Base-by-base conservation (phyloP, 2,329 filamentous ascomycete species). In the Alternaria novae-zelandiae region DNA sequence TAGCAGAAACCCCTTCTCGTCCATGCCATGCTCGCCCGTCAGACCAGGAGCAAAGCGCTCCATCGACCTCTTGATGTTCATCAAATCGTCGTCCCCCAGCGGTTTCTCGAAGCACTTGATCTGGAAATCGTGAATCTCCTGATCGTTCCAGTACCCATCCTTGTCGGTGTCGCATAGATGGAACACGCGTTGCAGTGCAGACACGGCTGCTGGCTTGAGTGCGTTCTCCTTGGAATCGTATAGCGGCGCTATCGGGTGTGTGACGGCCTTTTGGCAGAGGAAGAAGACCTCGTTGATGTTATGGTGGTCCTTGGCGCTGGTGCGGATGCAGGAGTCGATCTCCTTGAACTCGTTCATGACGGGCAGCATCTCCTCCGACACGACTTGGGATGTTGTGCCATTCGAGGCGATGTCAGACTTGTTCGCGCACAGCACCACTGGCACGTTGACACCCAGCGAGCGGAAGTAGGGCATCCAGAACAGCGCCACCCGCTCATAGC, bases 391-490 rank as follows among this genome's bases (percentile, higher is more conserved):
- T 9, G 93, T 93, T 63, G 86, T 91, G 45, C 88, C 90, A 71
- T 91, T 90, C 4, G 87, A 88, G 3, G 89, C 88, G 57, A 97
- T 84, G 74, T 99, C 96, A n/a, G 93, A 93, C 81, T 99, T 99
- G 84, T 98, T 98, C 76, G 96, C 94, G 76, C 96, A 98, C 60
- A 99, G 84, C 47, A 99, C 94, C 11, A 99, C 96, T 0, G 96
- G 96, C 17, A 99, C 94, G 78, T 99, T 99, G 77, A 99, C 96
- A n/a, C 96, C 96, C 43, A 99, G 87, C 5, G 94, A 97, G 65
- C 96, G 91, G 77, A 99, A 98, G 81, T 97, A 96, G 11, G 96
- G 96, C 88, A 99, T 91, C 96, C 96, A 99, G 81, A 98, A 99
- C 49, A 99, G 85, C 4, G 95, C 96, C 4, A 99, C 94, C 41